phyloP scores from a whole-genome alignment of 331 rosid genomes.

The Saraca asoca region DNA sequence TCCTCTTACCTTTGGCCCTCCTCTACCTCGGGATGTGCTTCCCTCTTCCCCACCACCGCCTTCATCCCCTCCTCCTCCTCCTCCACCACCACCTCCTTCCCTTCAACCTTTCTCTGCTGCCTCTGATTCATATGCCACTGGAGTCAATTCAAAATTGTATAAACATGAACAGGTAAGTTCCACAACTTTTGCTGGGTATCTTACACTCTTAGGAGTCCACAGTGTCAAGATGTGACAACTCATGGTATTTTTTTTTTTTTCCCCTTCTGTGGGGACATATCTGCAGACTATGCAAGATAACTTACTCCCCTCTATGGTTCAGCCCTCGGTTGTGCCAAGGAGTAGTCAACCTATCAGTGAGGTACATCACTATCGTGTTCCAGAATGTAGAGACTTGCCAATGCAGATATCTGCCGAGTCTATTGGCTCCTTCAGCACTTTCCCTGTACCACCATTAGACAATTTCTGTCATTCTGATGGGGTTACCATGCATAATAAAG shows the following conservation, averaged over 20 bases:
- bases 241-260: constrained; percentile 18
- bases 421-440: constrained; percentile 51
- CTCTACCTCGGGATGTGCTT: constrained; percentile 57
- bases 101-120: constrained; percentile 39
- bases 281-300: constrained; percentile 58
- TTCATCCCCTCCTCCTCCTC: constrained; percentile 64
- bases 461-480: constrained; percentile 53
- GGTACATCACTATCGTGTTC: constrained; percentile 44
- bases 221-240: constrained; percentile 26
- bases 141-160: constrained; percentile 55
- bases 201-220: constrained; percentile 6
- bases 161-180: constrained; percentile 57
- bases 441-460: constrained; percentile 48
- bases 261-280: constrained; percentile 28
- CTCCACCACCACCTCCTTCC: constrained; percentile 43
- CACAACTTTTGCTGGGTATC: constrained; percentile 12
- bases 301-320: constrained; percentile 47
- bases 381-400: constrained; percentile 68
- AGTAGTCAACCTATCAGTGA: constrained; percentile 56
- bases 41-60: constrained; percentile 74
- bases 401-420: constrained; percentile 56
- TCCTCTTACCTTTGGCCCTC: constrained; percentile 49
- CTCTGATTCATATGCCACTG: constrained; percentile 46
- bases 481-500: constrained; percentile 50
- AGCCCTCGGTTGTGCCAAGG: constrained; percentile 56